Conservation (phyloP, 805 yeast genomes). For the Dipodascopsis uninucleata region DNA sequence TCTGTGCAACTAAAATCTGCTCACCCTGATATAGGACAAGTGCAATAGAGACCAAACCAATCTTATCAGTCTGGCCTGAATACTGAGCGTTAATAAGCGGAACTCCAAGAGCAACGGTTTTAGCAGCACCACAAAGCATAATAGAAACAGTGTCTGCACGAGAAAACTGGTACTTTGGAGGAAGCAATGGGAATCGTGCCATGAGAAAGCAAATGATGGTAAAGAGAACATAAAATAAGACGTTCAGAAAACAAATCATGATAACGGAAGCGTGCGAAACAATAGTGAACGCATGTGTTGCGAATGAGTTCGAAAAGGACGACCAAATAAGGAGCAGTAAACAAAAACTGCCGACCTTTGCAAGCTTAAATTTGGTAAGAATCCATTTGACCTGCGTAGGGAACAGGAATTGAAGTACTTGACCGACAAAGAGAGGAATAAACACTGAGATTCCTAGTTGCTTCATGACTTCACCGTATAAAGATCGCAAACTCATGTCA, state of each 20-base stretch:
- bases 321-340: conserved; percentile 67
- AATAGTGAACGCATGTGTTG: conserved; percentile 70
- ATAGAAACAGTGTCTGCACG: conserved; percentile 71
- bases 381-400: conserved; percentile 64
- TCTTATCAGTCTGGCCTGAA: conserved; percentile 51
- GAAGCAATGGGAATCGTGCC: conserved; percentile 59
- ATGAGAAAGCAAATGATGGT: conserved; percentile 57
- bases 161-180: conserved; percentile 56
- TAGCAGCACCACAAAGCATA: conserved; percentile 88
- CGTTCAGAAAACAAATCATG: conserved; percentile 75
- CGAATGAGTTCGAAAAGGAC: conserved; percentile 52
- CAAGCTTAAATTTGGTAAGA: conserved; percentile 53
- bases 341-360: conserved; percentile 77
- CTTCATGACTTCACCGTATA: conserved; percentile 77
- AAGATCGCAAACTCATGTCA: conserved; percentile 38
- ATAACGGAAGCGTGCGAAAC: conserved; percentile 68
- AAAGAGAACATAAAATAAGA: conserved; percentile 75
- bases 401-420: conserved; percentile 65
- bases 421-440: conserved; percentile 86
- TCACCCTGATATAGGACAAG: conserved; percentile 82
- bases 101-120: conserved; percentile 89
- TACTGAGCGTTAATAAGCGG: conserved; percentile 77
- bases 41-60: conserved; percentile 75
- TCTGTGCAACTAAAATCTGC: conserved; percentile 78
- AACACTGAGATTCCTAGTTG: conserved; percentile 82